Base-by-base conservation (phyloP, 225 moss, liverwort and hornwort species). In the Pseudisothecium myosuroides region DNA sequence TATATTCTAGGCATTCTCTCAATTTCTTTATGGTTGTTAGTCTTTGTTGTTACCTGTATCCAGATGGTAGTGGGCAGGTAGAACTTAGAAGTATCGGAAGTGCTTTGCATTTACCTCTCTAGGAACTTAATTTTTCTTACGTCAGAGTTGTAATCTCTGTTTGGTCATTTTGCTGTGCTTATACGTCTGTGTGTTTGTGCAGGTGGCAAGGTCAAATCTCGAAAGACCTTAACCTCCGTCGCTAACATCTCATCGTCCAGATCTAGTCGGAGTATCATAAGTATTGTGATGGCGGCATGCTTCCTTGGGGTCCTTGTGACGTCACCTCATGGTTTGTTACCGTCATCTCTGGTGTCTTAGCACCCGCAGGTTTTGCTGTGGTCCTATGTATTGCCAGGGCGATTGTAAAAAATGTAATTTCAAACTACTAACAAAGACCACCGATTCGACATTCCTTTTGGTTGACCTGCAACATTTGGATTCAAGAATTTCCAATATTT, bases 181-280 rank as follows among this genome's bases (percentile, higher is more conserved):
- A 88, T 37, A 36, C 45, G 60, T 60, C 27, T 34, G 10, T 43
- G 15, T 49, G 22, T 85, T 78, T 85, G n/a, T 87, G 91, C 93
- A 95, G 94, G 94, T 95, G 95, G 95, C 94, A 95, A 90, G 90
- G 88, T 50, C 94, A 93, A 88, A 86, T 95, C 56, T 88, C 92
- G 55, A 94, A 92, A 91, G 95, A 94, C 77, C 82, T 89, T 3
- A 91, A 90, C 86, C 71, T 83, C 41, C 89, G 88, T 76, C 94
- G 89, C 83, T 95, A 86, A 86, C 64, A 79, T 65, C 80, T 84
- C 56, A 74, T 80, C 71, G 89, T 60, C 76, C 78, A 89, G 69
- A 75, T 89, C 54, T 87, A 88, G 85, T 90, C 60, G 86, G 64
- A 87, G 85, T 93, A 89, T 86, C 62, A 66, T 83, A 86, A 88